Evolutionary conservation across 495 filamentous ascomycete genomes (phyloP).

Genomic region (Aspergillus sparsus): DNA sequence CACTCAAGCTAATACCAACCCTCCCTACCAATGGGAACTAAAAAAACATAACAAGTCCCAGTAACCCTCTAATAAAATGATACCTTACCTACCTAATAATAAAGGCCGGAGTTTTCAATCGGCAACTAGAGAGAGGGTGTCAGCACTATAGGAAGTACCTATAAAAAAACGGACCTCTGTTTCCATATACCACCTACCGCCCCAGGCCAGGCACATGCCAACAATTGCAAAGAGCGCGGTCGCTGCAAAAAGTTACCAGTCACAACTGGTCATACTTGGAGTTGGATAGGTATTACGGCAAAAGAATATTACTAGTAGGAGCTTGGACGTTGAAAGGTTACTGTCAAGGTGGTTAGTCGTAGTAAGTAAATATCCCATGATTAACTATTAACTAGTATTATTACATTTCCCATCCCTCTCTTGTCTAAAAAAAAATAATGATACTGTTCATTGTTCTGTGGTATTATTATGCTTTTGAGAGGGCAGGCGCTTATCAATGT

Average conservation of each 20-base stretch:
- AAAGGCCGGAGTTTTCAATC: neutral
- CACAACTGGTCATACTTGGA: neutral
- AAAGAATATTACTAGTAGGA: neutral
- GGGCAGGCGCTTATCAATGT: neutral
- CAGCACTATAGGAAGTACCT: neutral
- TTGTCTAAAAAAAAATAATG: too few species aligned
- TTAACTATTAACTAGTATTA: too few species aligned
- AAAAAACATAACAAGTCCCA: neutral
- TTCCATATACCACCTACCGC: neutral
- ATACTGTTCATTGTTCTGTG: too few species aligned
- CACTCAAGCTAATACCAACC: neutral
- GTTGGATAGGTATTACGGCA: constrained; percentile 3
- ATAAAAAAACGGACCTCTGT: neutral
- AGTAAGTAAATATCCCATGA: too few species aligned
- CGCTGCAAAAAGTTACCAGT: neutral
- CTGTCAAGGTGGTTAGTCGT: too few species aligned
- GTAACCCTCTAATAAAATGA: neutral
- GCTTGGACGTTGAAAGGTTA: neutral
- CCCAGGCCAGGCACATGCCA: neutral
- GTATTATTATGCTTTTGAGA: too few species aligned
- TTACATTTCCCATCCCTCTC: too few species aligned
- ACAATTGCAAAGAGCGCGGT: neutral
- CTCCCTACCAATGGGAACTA: constrained; percentile 9
- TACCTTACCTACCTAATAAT: neutral
- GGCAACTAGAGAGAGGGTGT: neutral